phyloP scores from a whole-genome alignment of 2,329 filamentous ascomycete species.

The Pleoardoris graminearum region DNA sequence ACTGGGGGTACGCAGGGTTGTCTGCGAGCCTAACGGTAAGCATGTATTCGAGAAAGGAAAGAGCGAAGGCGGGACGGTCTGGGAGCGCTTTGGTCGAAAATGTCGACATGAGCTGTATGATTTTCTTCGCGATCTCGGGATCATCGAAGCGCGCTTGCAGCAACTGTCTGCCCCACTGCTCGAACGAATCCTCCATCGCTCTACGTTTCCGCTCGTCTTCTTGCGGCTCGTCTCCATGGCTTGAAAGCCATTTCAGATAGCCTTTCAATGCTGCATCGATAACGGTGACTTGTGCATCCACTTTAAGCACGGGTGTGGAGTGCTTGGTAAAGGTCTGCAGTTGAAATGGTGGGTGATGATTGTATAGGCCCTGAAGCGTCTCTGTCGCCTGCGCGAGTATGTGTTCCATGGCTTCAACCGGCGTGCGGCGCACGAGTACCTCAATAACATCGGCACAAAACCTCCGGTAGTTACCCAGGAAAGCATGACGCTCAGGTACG shows the following conservation, averaged over 20 bases:
- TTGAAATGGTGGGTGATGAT: conserved; percentile 67
- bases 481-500: conserved; percentile 88
- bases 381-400: conserved; percentile 80
- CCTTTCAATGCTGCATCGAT: conserved; percentile 88
- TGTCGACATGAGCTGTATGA: conserved; percentile 79
- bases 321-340: conserved; percentile 60
- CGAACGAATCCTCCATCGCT: conserved; percentile 65
- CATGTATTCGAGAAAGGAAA: conserved; percentile 89
- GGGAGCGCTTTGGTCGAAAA: conserved; percentile 81
- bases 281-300: conserved; percentile 88
- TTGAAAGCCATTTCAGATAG: conserved; percentile 76
- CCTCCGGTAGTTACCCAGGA: conserved; percentile 90
- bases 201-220: conserved; percentile 55
- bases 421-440: conserved; percentile 77
- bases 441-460: conserved; percentile 90
- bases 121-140: conserved; percentile 78
- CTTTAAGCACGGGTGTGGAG: conserved; percentile 72
- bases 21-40: conserved; percentile 79
- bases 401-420: conserved; percentile 83
- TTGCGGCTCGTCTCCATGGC: conserved; percentile 56
- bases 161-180: conserved; percentile 73
- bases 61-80: conserved; percentile 76
- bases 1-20: conserved; percentile 69
- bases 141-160: conserved; percentile 76
- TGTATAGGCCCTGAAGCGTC: conserved; percentile 75